Base-by-base conservation (phyloP, 805 yeast genomes). In the Monosporozyma servazzii region DNA sequence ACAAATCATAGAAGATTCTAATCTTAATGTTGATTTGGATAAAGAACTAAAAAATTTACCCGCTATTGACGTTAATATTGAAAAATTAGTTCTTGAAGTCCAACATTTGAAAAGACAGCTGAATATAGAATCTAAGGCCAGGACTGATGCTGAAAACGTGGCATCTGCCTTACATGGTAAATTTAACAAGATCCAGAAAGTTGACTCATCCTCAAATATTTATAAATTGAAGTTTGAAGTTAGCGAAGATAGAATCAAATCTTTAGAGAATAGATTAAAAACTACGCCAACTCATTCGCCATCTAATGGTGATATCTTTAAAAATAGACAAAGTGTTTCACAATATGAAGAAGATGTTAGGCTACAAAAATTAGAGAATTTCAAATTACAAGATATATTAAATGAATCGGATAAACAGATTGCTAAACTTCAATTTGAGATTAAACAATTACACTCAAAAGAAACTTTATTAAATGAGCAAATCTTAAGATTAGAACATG, bases 41-140 rank as follows among this genome's bases (percentile, higher is more conserved):
- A 60, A 57, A 5, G 58, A 57, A 23, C 51, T 62, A 8, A 55
- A 57, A 3, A 52, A 55, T 15, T 51, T 45, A 2, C 31, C 54
- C 36, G 47, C 58, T 5, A 53, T 57, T 0, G 72, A 69, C 29
- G 56, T 62, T 4, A 63, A 59, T 48, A 55, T 68, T 10, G 68
- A 69, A 46, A 64, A 62, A 49, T 52, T 68, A 15, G 55, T 59
- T 18, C 50, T 72, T n/a, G 82, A 81, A 58, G 68, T 78, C 36
- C 77, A 76, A 45, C 66, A 70, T 11, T 64, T 81, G 56, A 76
- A 72, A 56, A 61, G 72, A 17, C 76, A 75, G 48, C 62, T 81
- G 31, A 75, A 79, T 47, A 71, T 74, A 47, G 85, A 81, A 59
- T 75, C 75, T 47, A 71, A 71, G 17, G 77, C 79, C 25, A 73